These are phyloP conservation scores for Besnoitia besnoiti DNA, from an alignment of 169 alveolate species.

Conservation along the genomic window DNA sequence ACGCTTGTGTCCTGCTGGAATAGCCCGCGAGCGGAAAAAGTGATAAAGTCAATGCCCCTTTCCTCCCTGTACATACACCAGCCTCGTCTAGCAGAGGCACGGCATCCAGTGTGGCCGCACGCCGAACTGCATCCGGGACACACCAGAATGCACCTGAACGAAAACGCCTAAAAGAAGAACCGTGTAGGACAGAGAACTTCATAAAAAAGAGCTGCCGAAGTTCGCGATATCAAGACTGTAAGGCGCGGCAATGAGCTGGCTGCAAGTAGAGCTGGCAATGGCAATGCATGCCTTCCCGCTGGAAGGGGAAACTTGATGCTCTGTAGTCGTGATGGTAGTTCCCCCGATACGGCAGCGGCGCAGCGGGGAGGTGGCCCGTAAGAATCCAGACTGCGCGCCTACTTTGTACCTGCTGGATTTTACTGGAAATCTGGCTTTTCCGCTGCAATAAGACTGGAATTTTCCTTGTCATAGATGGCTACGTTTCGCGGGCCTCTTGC, in stretches of 20 bases:
- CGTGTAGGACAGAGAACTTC: too few relatives aligned
- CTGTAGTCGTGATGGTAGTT: neutral
- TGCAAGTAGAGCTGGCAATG: neutral
- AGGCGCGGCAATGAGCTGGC: neutral
- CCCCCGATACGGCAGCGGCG: constrained; percentile 16
- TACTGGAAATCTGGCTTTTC: neutral
- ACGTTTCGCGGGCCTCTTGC: neutral
- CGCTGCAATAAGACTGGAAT: neutral
- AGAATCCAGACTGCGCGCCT: neutral
- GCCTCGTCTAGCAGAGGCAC: too few relatives aligned
- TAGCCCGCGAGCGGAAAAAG: too few relatives aligned
- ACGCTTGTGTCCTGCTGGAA: too few relatives aligned
- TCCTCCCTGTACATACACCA: too few relatives aligned
- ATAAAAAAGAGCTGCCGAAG: too few relatives aligned
- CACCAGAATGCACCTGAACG: too few relatives aligned
- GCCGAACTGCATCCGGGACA: too few relatives aligned
- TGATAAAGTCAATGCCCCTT: too few relatives aligned
- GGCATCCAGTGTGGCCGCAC: too few relatives aligned
- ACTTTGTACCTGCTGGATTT: neutral
- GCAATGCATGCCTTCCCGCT: neutral
- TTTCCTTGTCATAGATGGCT: neutral
- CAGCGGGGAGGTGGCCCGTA: neutral
- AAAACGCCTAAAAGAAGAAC: too few relatives aligned
- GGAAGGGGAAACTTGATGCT: neutral
- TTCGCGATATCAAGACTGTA: too few relatives aligned